Conservation (phyloP, 495 filamentous ascomycete genomes). For the Podospora pseudopauciseta region DNA sequence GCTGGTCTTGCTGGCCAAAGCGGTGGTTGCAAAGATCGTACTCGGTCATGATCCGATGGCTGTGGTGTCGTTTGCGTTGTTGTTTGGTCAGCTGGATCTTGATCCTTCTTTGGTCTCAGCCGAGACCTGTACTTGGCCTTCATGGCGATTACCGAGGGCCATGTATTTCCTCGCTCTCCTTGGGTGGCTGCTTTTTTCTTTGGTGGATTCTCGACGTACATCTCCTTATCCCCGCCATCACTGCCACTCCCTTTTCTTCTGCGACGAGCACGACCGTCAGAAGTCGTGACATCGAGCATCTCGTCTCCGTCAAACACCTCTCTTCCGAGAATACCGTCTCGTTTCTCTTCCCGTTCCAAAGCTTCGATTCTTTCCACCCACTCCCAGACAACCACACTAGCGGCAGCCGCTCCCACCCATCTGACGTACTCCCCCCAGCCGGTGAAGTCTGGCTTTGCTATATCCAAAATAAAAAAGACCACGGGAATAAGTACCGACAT, state of each 20-base stretch:
- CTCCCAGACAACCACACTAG: constrained; percentile 97
- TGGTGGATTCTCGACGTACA: constrained; percentile 7
- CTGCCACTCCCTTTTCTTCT: constrained; percentile 29
- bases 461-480: constrained; percentile 93
- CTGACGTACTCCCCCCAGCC: constrained; percentile 97
- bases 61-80: constrained; percentile 15
- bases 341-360: constrained; percentile 90
- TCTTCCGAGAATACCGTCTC: constrained; percentile 88
- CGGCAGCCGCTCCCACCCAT: constrained; percentile 95
- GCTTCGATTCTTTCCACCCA: constrained; percentile 99
- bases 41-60: constrained; percentile 32
- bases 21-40: constrained; percentile 40
- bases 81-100: constrained; percentile 21
- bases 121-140: constrained; percentile 41
- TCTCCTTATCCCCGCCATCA: constrained; percentile 29
- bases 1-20: constrained; percentile 60
- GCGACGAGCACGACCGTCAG: constrained; percentile 37
- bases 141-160: constrained; percentile 47
- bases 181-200: constrained; percentile 23
- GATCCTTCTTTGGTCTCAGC: constrained; percentile 23
- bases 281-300: constrained; percentile 74
- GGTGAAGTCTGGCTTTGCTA: constrained; percentile 78
- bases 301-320: constrained; percentile 98
- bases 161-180: constrained; percentile 31
- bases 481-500: constrained; percentile 81